Conservation (phyloP, 1,139 yeast species). For the Lodderomyces orthopsilosis region DNA sequence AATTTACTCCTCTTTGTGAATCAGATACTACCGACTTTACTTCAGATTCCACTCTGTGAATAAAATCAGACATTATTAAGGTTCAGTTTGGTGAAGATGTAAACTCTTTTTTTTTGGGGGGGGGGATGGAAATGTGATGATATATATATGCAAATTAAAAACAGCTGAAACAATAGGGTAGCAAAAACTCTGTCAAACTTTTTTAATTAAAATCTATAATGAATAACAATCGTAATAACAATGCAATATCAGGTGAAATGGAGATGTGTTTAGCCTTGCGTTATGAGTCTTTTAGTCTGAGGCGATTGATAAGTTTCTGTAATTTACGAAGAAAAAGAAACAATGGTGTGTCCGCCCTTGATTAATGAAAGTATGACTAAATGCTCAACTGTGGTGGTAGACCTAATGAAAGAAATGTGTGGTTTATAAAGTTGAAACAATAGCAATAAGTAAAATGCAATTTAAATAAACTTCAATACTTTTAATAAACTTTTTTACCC, state of each 20-base stretch:
- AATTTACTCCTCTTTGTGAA: not conserved
- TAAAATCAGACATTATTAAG: constrained; percentile 12
- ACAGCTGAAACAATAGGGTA: too few relatives aligned
- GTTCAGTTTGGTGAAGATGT: not conserved
- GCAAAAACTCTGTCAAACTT: not conserved
- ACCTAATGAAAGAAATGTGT: too few relatives aligned
- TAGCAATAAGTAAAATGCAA: too few relatives aligned
- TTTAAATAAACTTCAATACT: too few relatives aligned
- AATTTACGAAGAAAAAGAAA: not conserved
- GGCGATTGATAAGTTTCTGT: too few relatives aligned
- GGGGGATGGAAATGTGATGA: not conserved
- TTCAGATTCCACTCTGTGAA: constrained; percentile 12
- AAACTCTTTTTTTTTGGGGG: not conserved
- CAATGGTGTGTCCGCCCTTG: not conserved
- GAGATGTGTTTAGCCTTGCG: not conserved
- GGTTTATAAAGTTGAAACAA: too few relatives aligned
- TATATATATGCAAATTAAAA: too few relatives aligned
- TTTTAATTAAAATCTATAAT: too few relatives aligned
- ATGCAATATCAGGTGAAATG: not conserved
- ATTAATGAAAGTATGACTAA: too few relatives aligned
- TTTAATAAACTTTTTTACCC: not conserved
- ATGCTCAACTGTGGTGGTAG: too few relatives aligned
- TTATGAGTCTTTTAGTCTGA: not conserved
- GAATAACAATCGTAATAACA: not conserved
- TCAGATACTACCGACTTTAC: not conserved